Base-by-base conservation (phyloP, 805 yeast genomes). In the Nakazawaea peltata region DNA sequence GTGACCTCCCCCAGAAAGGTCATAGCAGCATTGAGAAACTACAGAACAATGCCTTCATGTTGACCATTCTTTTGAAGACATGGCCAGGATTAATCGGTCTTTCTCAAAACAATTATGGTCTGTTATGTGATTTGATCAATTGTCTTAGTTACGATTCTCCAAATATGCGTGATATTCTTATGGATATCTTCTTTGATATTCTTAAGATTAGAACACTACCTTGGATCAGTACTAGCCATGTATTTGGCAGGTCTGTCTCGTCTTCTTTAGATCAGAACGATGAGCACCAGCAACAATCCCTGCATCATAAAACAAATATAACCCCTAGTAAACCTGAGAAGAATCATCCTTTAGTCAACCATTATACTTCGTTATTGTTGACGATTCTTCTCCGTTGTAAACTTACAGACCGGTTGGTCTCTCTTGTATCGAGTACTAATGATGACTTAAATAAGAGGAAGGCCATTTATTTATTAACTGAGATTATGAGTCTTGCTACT, bases 11-110 rank as follows among this genome's bases (percentile, higher is more conserved):
- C 26, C 57, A 60, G 14, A 62, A 62, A 35, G 62, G 66, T 7
- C 71, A 71, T 34, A 51, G 67, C 19, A 67, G 67, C 39, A 56
- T 63, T 19, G 79, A 74, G 26, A 73, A 67, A 43, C 58, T 86
- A 19, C 81, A 79, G 39, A 70, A 67, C 40, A 61, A 75, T 11
- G 73, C 87, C 0, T 65, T 71, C 28, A 62, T 85, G 7, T 53
- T 90, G 2, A 59, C 81, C 0, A 52, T 70, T 4, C 58, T 84
- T 17, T 56, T 90, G 32, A 81, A 84, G 41, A 67, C 76, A 23
- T 80, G 90, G 75, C 66, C 81, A 10, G 99, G 98, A 0, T 48
- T 87, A 9, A 67, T 79, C 41, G 71, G 80, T 12, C 71, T 79
- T 45, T 68, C 81, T 1, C 64, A 70, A 37, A 63, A 77, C 43